Evolutionary conservation across 108 stramenopile genomes (phyloP).

Genomic region (Skeletonema menzelii): DNA sequence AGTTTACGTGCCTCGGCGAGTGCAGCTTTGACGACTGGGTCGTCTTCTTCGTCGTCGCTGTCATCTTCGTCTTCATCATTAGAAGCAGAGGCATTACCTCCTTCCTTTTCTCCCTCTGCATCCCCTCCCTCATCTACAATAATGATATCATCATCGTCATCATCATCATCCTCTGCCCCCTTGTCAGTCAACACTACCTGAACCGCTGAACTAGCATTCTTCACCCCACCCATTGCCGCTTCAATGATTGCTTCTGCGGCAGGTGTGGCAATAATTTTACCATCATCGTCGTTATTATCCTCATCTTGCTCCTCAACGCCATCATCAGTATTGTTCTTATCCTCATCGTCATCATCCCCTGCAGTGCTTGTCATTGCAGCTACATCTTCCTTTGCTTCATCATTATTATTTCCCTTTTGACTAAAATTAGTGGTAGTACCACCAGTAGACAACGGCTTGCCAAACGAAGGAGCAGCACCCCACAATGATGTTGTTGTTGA

Average conservation of each 20-base stretch:
- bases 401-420: no score
- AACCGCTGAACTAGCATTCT: neutral
- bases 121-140: neutral
- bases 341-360: neutral
- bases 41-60: slow-evolving; percentile 1
- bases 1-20: slow-evolving; percentile 21
- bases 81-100: neutral
- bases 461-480: neutral
- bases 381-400: no score
- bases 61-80: neutral
- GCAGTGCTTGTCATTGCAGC: neutral
- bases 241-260: slow-evolving; percentile 1
- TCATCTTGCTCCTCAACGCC: neutral
- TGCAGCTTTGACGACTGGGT: slow-evolving; percentile 16
- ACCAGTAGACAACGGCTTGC: neutral
- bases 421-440: neutral
- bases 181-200: neutral
- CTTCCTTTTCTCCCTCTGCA: neutral
- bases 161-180: neutral
- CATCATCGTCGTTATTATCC: neutral
- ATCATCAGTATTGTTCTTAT: neutral
- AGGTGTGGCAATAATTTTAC: neutral
- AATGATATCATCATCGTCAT: neutral
- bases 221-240: neutral
- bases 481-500: neutral